Evolutionary conservation across 2,329 filamentous ascomycete species (phyloP).

Genomic region (Penicillium sp.): DNA sequence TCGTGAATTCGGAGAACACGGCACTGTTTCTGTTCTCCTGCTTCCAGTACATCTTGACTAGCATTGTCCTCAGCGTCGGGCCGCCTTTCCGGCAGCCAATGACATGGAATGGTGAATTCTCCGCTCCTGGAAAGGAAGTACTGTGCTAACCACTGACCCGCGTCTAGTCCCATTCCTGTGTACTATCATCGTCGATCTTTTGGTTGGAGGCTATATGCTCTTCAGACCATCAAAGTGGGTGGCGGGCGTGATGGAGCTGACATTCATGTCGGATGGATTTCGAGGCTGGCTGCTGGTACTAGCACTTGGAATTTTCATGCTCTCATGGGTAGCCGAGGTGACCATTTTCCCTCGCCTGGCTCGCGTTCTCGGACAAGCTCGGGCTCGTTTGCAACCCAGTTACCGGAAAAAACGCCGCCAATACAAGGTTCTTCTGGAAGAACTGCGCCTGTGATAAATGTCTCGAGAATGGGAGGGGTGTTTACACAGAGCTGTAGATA

Average conservation of each 20-base stretch:
- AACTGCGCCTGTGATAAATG: conserved; percentile 49
- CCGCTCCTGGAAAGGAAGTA: neutral
- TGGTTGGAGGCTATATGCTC: conserved; percentile 75
- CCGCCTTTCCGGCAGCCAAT: conserved; percentile 82
- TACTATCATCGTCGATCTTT: conserved; percentile 67
- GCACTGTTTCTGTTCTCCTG: conserved; percentile 85
- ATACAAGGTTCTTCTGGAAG: conserved; percentile 78
- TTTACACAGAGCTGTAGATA: conserved; percentile 16
- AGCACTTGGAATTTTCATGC: conserved; percentile 64
- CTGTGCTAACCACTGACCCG: neutral
- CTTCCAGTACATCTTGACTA: conserved; percentile 91
- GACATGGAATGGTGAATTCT: conserved; percentile 68
- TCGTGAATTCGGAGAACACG: conserved; percentile 90
- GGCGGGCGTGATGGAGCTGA: conserved; percentile 77
- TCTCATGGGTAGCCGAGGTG: conserved; percentile 70
- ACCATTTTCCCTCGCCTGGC: conserved; percentile 68
- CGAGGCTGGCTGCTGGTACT: conserved; percentile 68
- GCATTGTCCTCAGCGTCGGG: conserved; percentile 86
- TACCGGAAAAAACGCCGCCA: conserved; percentile 74
- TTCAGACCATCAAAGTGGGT: conserved; percentile 69
- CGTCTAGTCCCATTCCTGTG: conserved; percentile 74
- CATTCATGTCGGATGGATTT: conserved; percentile 69
- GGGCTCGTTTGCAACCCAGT: conserved; percentile 54
- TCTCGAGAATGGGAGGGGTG: neutral
- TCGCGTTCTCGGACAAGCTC: conserved; percentile 61